Percentiles rank a stretch among this genome's conserved stretches.
phyloP scores from a whole-genome alignment of 805 yeast genomes.

The Danielia oregonensis region DNA sequence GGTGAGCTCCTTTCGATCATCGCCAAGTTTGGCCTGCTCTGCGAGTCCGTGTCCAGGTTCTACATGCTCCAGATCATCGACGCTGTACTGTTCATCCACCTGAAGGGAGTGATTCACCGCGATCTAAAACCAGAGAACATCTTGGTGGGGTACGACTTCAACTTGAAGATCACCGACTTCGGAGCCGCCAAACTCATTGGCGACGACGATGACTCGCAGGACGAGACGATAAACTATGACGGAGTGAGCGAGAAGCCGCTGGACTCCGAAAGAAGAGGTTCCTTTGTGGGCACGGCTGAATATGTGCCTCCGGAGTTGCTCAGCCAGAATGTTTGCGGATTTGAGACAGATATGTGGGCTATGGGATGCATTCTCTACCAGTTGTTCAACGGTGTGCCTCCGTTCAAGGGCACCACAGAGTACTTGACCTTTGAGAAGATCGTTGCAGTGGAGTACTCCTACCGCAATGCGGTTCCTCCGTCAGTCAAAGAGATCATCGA shows the following conservation, averaged over 20 bases:
- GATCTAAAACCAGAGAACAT: constrained; percentile 95
- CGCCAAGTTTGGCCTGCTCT: constrained; percentile 71
- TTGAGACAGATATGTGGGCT: constrained; percentile 90
- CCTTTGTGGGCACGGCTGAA: constrained; percentile 97
- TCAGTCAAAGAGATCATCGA: constrained; percentile 31
- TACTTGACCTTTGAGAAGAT: constrained; percentile 86
- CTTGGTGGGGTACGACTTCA: constrained; percentile 77
- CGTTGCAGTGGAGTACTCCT: constrained; percentile 68
- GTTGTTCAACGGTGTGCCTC: constrained; percentile 79
- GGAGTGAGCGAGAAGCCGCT: constrained; percentile 16
- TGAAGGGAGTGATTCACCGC: constrained; percentile 85
- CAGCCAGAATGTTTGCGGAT: constrained; percentile 74
- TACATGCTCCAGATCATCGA: constrained; percentile 87
- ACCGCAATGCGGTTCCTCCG: constrained; percentile 25
- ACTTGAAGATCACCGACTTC: constrained; percentile 90
- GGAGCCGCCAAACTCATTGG: constrained; percentile 89
- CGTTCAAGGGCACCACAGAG: constrained; percentile 84
- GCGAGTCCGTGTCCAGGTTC: constrained; percentile 71
- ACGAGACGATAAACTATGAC: constrained; percentile 30
- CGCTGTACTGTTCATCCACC: constrained; percentile 84
- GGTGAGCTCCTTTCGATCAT: constrained; percentile 88
- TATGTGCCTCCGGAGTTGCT: constrained; percentile 92
- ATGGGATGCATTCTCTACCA: constrained; percentile 86
- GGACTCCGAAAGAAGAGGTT: constrained; percentile 37
- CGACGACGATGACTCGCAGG: constrained; percentile 27